These are phyloP conservation scores for Aspergillus sclerotialis DNA, from an alignment of 2,329 filamentous ascomycete genomes.

Conservation along the genomic window DNA sequence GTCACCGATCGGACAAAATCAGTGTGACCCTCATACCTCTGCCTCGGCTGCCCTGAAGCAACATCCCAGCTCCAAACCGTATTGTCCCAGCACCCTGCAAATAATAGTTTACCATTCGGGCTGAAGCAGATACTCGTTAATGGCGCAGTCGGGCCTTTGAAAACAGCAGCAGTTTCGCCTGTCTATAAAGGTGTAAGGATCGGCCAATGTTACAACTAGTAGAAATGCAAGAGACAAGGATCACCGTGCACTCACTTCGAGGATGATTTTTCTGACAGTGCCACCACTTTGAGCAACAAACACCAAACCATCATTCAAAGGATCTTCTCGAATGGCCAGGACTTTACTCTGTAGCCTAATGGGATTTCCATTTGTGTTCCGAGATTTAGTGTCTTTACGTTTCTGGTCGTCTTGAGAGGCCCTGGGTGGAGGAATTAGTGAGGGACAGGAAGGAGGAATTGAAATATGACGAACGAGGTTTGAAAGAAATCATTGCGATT, in stretches of 20 bases:
- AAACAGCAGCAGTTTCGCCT: slow-evolving; percentile 43
- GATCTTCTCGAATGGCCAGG: slow-evolving; percentile 64
- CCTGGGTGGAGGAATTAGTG: slow-evolving; percentile 22
- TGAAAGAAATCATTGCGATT: slow-evolving; percentile 85
- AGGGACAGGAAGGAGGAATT: slow-evolving; percentile 3
- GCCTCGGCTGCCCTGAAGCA: slow-evolving; percentile 47
- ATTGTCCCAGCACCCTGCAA: slow-evolving; percentile 93
- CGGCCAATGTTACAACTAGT: slow-evolving; percentile 7
- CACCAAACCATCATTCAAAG: slow-evolving; percentile 53
- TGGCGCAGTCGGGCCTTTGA: slow-evolving; percentile 70
- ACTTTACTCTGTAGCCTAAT: slow-evolving; percentile 80
- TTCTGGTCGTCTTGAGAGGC: slow-evolving; percentile 44
- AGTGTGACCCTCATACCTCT: slow-evolving; percentile 65
- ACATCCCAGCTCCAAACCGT: slow-evolving; percentile 78
- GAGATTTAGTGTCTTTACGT: slow-evolving; percentile 64
- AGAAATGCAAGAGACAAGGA: slow-evolving; percentile 6
- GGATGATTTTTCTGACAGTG: slow-evolving; percentile 62
- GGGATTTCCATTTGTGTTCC: slow-evolving; percentile 79
- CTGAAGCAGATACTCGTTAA: slow-evolving; percentile 69
- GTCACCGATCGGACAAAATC: slow-evolving; percentile 88
- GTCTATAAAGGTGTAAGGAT: slow-evolving; percentile 27
- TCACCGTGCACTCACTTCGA: slow-evolving; percentile 59
- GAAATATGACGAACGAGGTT: slow-evolving; percentile 60
- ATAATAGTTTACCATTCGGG: slow-evolving; percentile 53
- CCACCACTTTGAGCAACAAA: slow-evolving; percentile 87